Evolutionary conservation across 805 yeast species (phyloP).

Genomic region (Isabelozyma gotoi): DNA sequence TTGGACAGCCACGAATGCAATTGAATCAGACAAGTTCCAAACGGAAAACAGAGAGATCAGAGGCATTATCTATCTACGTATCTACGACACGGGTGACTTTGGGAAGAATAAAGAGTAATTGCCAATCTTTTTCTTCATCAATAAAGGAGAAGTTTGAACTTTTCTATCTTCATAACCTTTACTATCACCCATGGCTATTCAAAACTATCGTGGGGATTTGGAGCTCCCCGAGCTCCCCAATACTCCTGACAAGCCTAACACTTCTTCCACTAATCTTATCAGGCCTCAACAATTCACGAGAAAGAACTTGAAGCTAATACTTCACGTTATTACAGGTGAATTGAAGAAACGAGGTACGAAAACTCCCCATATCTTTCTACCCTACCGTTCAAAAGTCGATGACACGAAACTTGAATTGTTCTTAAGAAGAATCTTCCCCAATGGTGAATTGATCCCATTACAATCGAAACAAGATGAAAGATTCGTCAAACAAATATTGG

Average conservation of each 20-base stretch:
- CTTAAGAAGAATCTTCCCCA: conserved; percentile 57
- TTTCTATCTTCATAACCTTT: background rate
- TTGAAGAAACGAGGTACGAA: conserved; percentile 68
- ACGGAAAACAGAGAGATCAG: too few species aligned
- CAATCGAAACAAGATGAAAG: conserved; percentile 28
- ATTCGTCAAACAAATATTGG: conserved; percentile 41
- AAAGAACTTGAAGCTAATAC: conserved; percentile 62
- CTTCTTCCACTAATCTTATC: conserved; percentile 5
- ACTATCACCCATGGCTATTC: background rate
- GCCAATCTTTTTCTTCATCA: too few species aligned
- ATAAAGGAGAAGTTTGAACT: too few species aligned
- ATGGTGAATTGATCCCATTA: conserved; percentile 44
- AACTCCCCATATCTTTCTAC: conserved; percentile 72
- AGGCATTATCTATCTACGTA: too few species aligned
- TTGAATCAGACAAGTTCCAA: too few species aligned
- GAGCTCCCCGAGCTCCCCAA: conserved; percentile 24
- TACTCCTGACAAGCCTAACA: background rate
- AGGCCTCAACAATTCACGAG: conserved; percentile 49
- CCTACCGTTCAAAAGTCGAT: conserved; percentile 70
- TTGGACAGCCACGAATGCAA: too few species aligned
- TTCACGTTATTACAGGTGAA: conserved; percentile 71
- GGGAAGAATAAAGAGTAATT: too few species aligned
- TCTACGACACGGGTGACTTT: too few species aligned
- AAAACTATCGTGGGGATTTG: conserved; percentile 10
- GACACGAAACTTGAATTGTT: conserved; percentile 60